Evolutionary conservation across 2,329 filamentous ascomycete genomes (phyloP).

Genomic region (Talaromyces albobiverticillius): DNA sequence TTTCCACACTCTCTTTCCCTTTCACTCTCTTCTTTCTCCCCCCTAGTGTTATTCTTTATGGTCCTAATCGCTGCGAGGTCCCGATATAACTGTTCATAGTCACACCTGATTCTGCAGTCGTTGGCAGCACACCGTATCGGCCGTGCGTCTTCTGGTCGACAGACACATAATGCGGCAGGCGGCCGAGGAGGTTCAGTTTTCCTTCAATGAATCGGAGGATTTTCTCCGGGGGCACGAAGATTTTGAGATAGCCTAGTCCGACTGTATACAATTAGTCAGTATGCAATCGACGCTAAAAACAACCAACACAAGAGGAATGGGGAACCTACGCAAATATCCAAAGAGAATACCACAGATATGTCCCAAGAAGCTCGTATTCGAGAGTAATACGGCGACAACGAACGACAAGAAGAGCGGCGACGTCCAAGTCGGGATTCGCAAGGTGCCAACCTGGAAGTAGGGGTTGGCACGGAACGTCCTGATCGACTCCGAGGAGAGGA

Average conservation of each 20-base stretch:
- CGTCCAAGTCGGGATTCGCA: conserved; percentile 86
- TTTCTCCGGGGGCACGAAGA: conserved; percentile 86
- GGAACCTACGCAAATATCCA: conserved; percentile 74
- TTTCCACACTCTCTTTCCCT: no score
- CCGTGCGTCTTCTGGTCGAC: conserved; percentile 96
- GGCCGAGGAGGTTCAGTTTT: conserved; percentile 78
- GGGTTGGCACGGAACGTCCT: conserved; percentile 82
- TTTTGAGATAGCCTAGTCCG: conserved; percentile 83
- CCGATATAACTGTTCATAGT: conserved; percentile 59
- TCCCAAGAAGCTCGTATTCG: conserved; percentile 78
- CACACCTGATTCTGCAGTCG: conserved; percentile 41
- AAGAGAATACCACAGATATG: conserved; percentile 80
- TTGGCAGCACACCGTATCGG: conserved; percentile 81
- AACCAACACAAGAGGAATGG: background rate
- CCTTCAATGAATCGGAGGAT: conserved; percentile 82
- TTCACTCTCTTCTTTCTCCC: background rate
- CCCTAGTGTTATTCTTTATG: conserved; percentile 52
- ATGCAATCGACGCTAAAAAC: no score
- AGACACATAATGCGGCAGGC: conserved; percentile 87
- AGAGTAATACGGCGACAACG: conserved; percentile 72
- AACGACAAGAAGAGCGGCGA: conserved; percentile 76
- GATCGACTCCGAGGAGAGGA: conserved; percentile 80
- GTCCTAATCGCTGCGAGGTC: conserved; percentile 64
- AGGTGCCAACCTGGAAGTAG: conserved; percentile 62
- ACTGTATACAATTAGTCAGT: conserved; percentile 53